phyloP scores from a whole-genome alignment of 495 filamentous ascomycete species.

The Penicillium macrosclerotiorum region DNA sequence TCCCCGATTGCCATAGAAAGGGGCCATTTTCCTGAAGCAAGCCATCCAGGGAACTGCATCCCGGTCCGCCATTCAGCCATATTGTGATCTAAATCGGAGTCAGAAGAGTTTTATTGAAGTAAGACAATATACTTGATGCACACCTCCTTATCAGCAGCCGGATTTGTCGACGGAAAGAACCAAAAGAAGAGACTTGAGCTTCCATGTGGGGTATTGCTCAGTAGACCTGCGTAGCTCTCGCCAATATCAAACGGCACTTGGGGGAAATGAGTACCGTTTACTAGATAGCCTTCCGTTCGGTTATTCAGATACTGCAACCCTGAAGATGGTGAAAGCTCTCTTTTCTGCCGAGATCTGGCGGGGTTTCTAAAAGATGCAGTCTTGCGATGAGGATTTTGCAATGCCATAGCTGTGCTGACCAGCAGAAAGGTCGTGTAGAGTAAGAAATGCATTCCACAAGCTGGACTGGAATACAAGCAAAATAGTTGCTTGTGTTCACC shows the following conservation, averaged over 20 bases:
- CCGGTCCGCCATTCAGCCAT: slow-evolving; percentile 70
- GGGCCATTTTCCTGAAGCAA: slow-evolving; percentile 76
- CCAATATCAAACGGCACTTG: slow-evolving; percentile 75
- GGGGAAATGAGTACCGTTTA: slow-evolving; percentile 66
- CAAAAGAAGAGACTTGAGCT: slow-evolving; percentile 68
- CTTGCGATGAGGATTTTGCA: slow-evolving; percentile 20
- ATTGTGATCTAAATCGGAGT: slow-evolving; percentile 60
- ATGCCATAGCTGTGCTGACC: slow-evolving; percentile 5
- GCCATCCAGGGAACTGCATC: slow-evolving; percentile 67
- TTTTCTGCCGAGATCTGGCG: not conserved
- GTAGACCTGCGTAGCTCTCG: slow-evolving; percentile 71
- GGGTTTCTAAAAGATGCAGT: slow-evolving; percentile 2
- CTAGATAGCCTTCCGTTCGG: slow-evolving; percentile 51
- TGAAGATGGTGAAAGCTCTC: not conserved
- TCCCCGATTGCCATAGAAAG: slow-evolving; percentile 71
- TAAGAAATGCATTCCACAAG: no score
- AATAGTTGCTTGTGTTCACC: no score
- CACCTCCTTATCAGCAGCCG: slow-evolving; percentile 58
- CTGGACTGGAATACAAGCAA: no score
- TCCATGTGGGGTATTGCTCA: slow-evolving; percentile 59
- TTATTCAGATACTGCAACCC: slow-evolving; percentile 16
- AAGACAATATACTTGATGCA: slow-evolving; percentile 14
- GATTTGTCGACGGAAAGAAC: slow-evolving; percentile 67
- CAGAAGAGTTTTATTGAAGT: not conserved
- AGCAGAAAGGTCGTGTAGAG: no score